Evolutionary conservation across 1,139 yeast species (phyloP).

Genomic region (Saccharomyces hybrid): DNA sequence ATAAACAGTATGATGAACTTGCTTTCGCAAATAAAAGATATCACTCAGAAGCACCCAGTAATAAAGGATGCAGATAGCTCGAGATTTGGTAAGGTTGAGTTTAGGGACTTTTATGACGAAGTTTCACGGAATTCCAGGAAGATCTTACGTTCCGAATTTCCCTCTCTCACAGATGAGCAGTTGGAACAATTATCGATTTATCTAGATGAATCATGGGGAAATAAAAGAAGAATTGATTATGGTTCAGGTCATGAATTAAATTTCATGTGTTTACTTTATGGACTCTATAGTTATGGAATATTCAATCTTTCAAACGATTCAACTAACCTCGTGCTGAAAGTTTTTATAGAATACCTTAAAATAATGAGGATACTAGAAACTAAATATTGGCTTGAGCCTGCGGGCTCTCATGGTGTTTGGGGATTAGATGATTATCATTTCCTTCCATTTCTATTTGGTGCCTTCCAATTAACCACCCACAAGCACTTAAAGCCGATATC

Average conservation of each 20-base stretch:
- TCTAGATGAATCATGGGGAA: slow-evolving; percentile 73
- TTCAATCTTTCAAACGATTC: slow-evolving; percentile 37
- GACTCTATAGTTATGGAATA: slow-evolving; percentile 40
- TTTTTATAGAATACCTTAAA: slow-evolving; percentile 44
- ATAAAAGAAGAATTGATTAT: slow-evolving; percentile 78
- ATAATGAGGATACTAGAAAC: slow-evolving; percentile 35
- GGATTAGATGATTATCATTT: slow-evolving; percentile 97
- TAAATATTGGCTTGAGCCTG: slow-evolving; percentile 87
- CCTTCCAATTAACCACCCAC: slow-evolving; percentile 74
- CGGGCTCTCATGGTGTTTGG: slow-evolving; percentile 94
- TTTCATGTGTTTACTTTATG: slow-evolving; percentile 61
- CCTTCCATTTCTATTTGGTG: slow-evolving; percentile 80
- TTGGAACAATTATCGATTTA: slow-evolving; percentile 43
- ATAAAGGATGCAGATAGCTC: slow-evolving; percentile 50
- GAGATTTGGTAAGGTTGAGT: slow-evolving; percentile 87
- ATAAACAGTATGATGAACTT: slow-evolving; percentile 35
- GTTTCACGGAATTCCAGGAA: slow-evolving; percentile 33
- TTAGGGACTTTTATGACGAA: slow-evolving; percentile 77
- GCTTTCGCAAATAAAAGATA: slow-evolving; percentile 39
- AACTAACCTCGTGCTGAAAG: slow-evolving; percentile 49
- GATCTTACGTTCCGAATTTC: slow-evolving; percentile 22
- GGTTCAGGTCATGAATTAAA: slow-evolving; percentile 97
- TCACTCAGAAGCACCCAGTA: slow-evolving; percentile 59
- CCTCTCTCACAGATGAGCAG: slow-evolving; percentile 21
- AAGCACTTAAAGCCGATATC: slow-evolving; percentile 75